Base-by-base conservation (phyloP, 257 asterid genomes). In the Orobanche coerulescens region DNA sequence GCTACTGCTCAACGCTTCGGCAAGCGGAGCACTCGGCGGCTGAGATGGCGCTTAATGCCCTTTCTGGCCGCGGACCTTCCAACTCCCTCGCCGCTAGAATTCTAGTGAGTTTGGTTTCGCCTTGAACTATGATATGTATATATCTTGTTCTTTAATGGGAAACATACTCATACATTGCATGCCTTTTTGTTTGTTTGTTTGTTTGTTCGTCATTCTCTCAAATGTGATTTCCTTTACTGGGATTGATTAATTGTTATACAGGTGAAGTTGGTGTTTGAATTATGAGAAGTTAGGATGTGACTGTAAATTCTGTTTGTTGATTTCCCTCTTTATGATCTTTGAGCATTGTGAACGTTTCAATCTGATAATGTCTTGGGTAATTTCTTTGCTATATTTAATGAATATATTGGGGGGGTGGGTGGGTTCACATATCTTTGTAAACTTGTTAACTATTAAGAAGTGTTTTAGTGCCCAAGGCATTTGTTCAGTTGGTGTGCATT, bases 1-100 rank as follows among this genome's bases (percentile, higher is more conserved):
- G 71, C 64, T 86, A 80, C 88, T 89, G 95, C 80, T 78, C 87
- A 56, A 89, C 96, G 69, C 94, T 86, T 37, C 95, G 94, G 42
- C 95, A 82, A 65, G 95, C 95, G 22, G 96, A 86, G 22, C 96
- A 89, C 74, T 82, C 95, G 6, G 95, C 96, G 9, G 96, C 96
- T 12, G 96, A 86, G 87, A 78, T 86, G 67, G 96, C 95, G 60
- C 81, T 89, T 36, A 70, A 78, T 66, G 82, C 88, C n/a, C 85
- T 84, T 44, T 75, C 84, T 28, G 36, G 73, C 78, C 87, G 86
- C 16, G 93, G 96, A 5, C 96, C 95, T 44, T 59, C 84, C 4
- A 84, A 84, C 71, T 86, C 96, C 11, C 86, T 89, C 51, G 94
- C 96, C 46, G 85, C 91, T 28, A 76, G 84, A 69, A 82, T 89